phyloP scores from a whole-genome alignment of 192 early-diverging fungal genomes.

The Chytriomyces confervae region DNA sequence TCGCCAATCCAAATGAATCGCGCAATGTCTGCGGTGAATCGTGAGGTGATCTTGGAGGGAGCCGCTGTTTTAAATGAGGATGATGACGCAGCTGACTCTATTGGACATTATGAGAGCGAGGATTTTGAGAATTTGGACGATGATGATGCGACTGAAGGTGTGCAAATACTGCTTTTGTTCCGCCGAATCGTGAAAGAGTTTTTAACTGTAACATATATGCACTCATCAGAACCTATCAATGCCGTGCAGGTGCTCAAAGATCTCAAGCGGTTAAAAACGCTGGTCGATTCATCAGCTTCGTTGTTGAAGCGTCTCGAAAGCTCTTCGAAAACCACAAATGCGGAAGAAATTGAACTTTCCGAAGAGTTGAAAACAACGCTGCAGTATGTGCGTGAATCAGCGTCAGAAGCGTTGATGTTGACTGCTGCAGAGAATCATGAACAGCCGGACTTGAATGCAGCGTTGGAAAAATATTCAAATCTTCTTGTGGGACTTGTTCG shows the following conservation, averaged over 20 bases:
- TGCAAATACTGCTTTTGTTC: too few species aligned
- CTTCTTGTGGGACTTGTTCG: conserved; percentile 44
- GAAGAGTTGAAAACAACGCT: conserved; percentile 22
- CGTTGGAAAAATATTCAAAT: conserved; percentile 48
- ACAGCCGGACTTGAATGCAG: background rate
- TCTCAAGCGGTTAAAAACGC: conserved; percentile 2
- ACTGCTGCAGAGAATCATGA: background rate
- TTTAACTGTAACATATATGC: conserved; percentile 2
- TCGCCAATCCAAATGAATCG: conserved; percentile 4
- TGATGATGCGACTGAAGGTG: background rate
- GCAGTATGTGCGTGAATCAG: conserved; percentile 16
- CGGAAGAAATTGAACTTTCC: conserved; percentile 14
- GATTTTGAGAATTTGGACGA: conserved; percentile 12
- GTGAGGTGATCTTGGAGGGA: conserved; percentile 31
- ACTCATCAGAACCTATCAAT: conserved; percentile 1
- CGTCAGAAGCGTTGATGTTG: conserved; percentile 18
- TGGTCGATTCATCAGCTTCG: conserved; percentile 8
- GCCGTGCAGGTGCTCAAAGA: conserved; percentile 23
- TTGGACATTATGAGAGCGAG: conserved; percentile 19
- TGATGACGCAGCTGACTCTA: background rate
- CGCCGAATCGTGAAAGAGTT: too few species aligned
- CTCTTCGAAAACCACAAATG: background rate
- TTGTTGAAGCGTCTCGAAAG: conserved; percentile 6
- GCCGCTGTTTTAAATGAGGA: background rate
- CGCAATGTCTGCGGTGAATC: conserved; percentile 33